A percentile compares a stretch with the other conserved stretches of the same genome.
Evolutionary conservation across 768 basidiomycete species (phyloP).

Genomic region (Cyclocybe cylindracea): DNA sequence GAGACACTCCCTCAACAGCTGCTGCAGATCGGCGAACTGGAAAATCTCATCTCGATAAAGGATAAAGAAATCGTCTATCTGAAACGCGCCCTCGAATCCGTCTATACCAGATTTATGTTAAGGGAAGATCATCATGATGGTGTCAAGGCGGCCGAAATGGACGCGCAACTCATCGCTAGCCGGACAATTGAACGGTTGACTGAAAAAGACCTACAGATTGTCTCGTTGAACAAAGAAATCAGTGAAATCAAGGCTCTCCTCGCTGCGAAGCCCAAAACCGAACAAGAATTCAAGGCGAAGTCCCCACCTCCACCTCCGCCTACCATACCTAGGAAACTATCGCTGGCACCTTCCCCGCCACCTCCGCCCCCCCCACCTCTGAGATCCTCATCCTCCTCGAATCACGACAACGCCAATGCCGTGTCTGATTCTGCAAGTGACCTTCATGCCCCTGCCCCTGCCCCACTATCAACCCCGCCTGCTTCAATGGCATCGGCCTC

Average conservation of each 20-base stretch:
- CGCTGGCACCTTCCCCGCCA: background rate
- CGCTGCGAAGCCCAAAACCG: constrained; percentile 54
- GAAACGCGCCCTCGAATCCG: constrained; percentile 85
- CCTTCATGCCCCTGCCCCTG: background rate
- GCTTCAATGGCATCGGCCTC: constrained; percentile 23
- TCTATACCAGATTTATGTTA: constrained; percentile 76
- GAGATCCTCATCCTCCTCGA: constrained; percentile 45
- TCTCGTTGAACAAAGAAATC: constrained; percentile 49
- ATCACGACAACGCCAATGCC: background rate
- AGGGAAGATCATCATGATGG: constrained; percentile 53
- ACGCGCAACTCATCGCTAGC: constrained; percentile 69
- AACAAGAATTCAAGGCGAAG: constrained; percentile 71
- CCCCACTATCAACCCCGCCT: constrained; percentile 49
- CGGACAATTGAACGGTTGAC: constrained; percentile 69
- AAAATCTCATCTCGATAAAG: constrained; percentile 45
- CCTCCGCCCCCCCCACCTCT: constrained; percentile 38
- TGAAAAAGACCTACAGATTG: constrained; percentile 69
- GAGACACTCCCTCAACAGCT: constrained; percentile 1
- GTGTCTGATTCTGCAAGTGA: no score
- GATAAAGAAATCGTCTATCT: constrained; percentile 77
- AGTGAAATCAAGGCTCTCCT: constrained; percentile 51
- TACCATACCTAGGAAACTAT: constrained; percentile 31
- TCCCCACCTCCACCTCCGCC: constrained; percentile 62
- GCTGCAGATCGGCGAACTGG: constrained; percentile 55
- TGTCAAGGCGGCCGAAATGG: constrained; percentile 49